These are phyloP conservation scores for Triticum timopheevii DNA, from an alignment of 176 grass and related monocot species.

Conservation along the genomic window DNA sequence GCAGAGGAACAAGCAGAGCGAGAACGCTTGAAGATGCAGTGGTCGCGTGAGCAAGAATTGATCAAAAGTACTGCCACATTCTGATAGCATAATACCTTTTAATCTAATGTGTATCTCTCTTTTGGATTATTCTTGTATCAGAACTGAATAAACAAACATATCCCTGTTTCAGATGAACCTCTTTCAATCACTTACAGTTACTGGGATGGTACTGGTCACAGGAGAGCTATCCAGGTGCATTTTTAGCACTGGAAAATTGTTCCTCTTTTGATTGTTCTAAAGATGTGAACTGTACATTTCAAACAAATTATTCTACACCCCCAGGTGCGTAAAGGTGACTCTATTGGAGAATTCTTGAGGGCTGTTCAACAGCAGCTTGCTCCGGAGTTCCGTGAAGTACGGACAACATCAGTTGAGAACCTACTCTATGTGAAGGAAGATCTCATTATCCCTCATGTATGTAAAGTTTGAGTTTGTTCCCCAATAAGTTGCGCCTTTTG, in stretches of 20 bases:
- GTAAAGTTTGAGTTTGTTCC: conserved; percentile 23
- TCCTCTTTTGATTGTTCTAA: not conserved
- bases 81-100: conserved; percentile 26
- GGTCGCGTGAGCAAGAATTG: conserved; percentile 86
- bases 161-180: conserved; percentile 73
- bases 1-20: conserved; percentile 91
- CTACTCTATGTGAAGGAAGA: conserved; percentile 99
- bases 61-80: conserved; percentile 75
- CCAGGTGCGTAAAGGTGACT: conserved; percentile 90
- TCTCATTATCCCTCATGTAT: conserved; percentile 98
- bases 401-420: conserved; percentile 95
- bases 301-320: conserved; percentile 24
- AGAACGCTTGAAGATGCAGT: conserved; percentile 81
- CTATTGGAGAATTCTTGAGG: conserved; percentile 91
- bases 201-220: conserved; percentile 98
- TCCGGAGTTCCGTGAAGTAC: conserved; percentile 94
- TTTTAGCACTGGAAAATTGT: not conserved
- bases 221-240: conserved; percentile 78
- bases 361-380: conserved; percentile 96
- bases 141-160: conserved; percentile 14
- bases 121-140: conserved; percentile 17
- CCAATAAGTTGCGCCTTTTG: not conserved
- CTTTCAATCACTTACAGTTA: conserved; percentile 97
- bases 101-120: not conserved
- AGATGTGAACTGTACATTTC: conserved; percentile 18